Evolutionary conservation across 345 rosid species (phyloP).

Genomic region (Pistacia integerrima): DNA sequence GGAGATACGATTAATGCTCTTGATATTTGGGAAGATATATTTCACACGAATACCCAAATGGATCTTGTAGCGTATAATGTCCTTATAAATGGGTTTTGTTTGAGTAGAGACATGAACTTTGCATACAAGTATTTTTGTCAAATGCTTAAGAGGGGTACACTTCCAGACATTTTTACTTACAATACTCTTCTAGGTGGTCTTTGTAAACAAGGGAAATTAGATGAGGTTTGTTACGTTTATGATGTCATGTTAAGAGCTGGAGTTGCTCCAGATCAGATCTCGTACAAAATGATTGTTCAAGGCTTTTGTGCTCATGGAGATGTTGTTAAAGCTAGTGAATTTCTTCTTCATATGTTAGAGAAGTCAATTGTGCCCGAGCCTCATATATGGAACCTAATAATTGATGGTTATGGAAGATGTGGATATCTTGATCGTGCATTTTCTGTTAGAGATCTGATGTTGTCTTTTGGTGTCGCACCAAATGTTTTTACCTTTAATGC

Average conservation of each 20-base stretch:
- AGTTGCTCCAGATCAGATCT: conserved; percentile 59
- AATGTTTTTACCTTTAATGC: conserved; percentile 75
- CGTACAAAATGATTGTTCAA: conserved; percentile 59
- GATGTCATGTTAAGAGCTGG: conserved; percentile 51
- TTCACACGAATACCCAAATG: conserved; percentile 26
- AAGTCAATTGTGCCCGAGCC: conserved; percentile 51
- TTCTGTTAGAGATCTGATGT: conserved; percentile 53
- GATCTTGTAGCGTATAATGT: conserved; percentile 66
- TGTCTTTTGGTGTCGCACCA: conserved; percentile 54
- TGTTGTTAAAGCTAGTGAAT: conserved; percentile 43
- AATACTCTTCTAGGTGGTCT: conserved; percentile 68
- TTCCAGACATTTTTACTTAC: conserved; percentile 62
- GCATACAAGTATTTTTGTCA: conserved; percentile 53
- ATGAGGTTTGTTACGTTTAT: conserved; percentile 53
- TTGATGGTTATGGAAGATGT: conserved; percentile 59
- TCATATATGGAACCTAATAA: conserved; percentile 64
- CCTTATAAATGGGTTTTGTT: conserved; percentile 63
- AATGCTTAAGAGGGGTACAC: conserved; percentile 68
- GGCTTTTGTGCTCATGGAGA: conserved; percentile 55
- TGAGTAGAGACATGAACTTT: conserved; percentile 35
- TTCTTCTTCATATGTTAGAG: conserved; percentile 48
- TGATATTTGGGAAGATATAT: conserved; percentile 49
- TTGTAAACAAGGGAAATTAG: conserved; percentile 57
- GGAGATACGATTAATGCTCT: conserved; percentile 53
- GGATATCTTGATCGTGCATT: conserved; percentile 52